phyloP scores from a whole-genome alignment of 805 yeast genomes.

The Candida anglica region DNA sequence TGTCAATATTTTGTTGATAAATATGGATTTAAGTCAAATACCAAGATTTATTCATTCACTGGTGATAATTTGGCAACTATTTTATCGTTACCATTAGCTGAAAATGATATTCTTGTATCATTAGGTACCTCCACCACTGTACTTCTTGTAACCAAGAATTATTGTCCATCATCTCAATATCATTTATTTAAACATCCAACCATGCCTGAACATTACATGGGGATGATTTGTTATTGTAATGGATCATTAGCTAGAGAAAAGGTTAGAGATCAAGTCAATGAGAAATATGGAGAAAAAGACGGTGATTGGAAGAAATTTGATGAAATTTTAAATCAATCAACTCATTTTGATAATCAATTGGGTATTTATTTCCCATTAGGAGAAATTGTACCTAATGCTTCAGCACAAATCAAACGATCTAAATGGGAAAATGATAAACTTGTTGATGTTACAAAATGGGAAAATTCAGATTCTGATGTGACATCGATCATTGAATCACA shows the following conservation, averaged over 20 bases:
- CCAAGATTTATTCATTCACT: conserved; percentile 71
- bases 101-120: conserved; percentile 75
- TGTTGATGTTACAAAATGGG: conserved; percentile 31
- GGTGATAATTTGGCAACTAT: conserved; percentile 92
- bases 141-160: conserved; percentile 72
- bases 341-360: conserved; percentile 40
- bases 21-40: conserved; percentile 58
- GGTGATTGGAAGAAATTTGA: conserved; percentile 59
- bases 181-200: conserved; percentile 89
- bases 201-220: conserved; percentile 74
- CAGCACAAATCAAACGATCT: conserved; percentile 58
- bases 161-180: conserved; percentile 74
- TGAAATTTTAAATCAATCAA: conserved; percentile 42
- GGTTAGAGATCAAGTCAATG: conserved; percentile 60
- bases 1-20: conserved; percentile 57
- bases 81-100: conserved; percentile 70
- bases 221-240: conserved; percentile 91
- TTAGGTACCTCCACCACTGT: conserved; percentile 93
- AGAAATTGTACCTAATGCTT: conserved; percentile 85
- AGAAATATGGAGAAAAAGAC: conserved; percentile 27
- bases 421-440: conserved; percentile 28
- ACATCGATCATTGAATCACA: conserved; percentile 81
- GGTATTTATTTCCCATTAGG: conserved; percentile 86
- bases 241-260: conserved; percentile 85
- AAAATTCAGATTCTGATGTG: conserved; percentile 60